Conservation (phyloP, 192 early-diverging fungal genomes). For the Gorgonomyces haynaldii region DNA sequence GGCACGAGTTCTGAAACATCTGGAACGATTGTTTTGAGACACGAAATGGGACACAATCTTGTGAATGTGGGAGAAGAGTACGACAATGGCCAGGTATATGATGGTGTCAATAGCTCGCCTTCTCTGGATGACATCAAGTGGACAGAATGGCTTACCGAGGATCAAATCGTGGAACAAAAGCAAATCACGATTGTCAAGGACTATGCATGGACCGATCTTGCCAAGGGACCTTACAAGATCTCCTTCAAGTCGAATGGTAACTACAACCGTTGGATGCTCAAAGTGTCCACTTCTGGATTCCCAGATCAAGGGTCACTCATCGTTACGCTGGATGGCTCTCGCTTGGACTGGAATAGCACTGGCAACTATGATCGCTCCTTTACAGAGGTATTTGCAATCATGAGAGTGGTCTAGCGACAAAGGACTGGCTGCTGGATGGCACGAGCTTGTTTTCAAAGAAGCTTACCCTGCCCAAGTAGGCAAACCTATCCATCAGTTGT, state of each 20-base stretch:
- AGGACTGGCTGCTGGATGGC: conserved; percentile 29
- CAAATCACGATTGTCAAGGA: conserved; percentile 32
- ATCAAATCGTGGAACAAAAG: conserved; percentile 22
- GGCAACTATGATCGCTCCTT: conserved; percentile 42
- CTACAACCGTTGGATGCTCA: conserved; percentile 36
- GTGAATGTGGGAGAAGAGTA: conserved; percentile 33
- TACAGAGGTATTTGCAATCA: too few species aligned
- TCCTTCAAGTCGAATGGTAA: conserved; percentile 38
- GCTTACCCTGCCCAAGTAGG: conserved; percentile 18
- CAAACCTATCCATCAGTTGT: conserved; percentile 45
- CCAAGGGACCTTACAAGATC: conserved; percentile 38
- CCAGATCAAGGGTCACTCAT: conserved; percentile 26
- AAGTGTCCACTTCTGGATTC: conserved; percentile 46
- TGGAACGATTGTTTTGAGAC: conserved; percentile 47
- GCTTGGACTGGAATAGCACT: conserved; percentile 32
- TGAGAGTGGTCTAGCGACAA: conserved; percentile 24
- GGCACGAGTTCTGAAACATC: conserved; percentile 38
- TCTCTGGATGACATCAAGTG: conserved; percentile 37
- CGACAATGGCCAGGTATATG: conserved; percentile 33
- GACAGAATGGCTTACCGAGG: conserved; percentile 45
- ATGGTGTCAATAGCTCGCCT: conserved; percentile 34
- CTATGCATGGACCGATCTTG: conserved; percentile 50
- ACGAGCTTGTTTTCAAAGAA: conserved; percentile 34
- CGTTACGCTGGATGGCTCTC: conserved; percentile 37
- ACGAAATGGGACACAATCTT: conserved; percentile 40